A percentile compares a stretch with the other conserved stretches of the same genome.
Evolutionary conservation across 495 filamentous ascomycete species (phyloP).

Genomic region (Cetradonia linearis): DNA sequence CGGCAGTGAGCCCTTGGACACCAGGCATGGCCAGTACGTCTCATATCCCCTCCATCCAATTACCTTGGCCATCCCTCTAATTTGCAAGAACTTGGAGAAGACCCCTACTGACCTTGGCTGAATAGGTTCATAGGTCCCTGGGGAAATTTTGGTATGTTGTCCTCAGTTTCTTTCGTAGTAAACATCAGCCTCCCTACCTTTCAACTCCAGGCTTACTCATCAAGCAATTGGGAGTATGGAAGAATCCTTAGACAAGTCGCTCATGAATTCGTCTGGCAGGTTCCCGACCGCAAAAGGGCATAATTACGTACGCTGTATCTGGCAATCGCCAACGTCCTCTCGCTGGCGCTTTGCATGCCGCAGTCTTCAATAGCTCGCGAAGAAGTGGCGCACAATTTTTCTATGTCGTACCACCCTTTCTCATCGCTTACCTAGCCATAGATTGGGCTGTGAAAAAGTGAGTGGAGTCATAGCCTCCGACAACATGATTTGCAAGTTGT

Average conservation of each 20-base stretch:
- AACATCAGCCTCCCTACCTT: not conserved
- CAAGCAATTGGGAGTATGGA: not conserved
- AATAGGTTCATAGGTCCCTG: constrained; percentile 73
- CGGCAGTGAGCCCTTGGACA: constrained; percentile 45
- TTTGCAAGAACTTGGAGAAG: not conserved
- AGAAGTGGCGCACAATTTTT: constrained; percentile 57
- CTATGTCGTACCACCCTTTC: constrained; percentile 70
- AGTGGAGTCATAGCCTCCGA: constrained; percentile 19
- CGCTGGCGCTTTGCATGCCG: constrained; percentile 49
- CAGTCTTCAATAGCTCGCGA: constrained; percentile 55
- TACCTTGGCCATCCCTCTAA: not conserved
- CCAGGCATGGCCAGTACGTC: constrained; percentile 65
- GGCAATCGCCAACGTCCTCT: constrained; percentile 57
- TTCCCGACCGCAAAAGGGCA: constrained; percentile 49
- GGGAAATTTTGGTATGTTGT: constrained; percentile 71
- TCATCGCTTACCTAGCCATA: constrained; percentile 66
- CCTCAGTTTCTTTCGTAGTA: constrained; percentile 1
- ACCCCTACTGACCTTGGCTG: constrained; percentile 25
- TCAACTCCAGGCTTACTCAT: constrained; percentile 4
- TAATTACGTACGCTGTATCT: constrained; percentile 52
- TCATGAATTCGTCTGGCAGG: constrained; percentile 24
- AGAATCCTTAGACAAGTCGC: not conserved
- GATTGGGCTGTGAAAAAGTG: constrained; percentile 82
- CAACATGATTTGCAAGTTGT: not conserved
- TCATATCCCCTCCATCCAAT: constrained; percentile 1